Evolutionary conservation across 2,329 filamentous ascomycete genomes (phyloP), one percentile per base, ranked within the genome.

Genomic region (Penicillium glabrum): DNA sequence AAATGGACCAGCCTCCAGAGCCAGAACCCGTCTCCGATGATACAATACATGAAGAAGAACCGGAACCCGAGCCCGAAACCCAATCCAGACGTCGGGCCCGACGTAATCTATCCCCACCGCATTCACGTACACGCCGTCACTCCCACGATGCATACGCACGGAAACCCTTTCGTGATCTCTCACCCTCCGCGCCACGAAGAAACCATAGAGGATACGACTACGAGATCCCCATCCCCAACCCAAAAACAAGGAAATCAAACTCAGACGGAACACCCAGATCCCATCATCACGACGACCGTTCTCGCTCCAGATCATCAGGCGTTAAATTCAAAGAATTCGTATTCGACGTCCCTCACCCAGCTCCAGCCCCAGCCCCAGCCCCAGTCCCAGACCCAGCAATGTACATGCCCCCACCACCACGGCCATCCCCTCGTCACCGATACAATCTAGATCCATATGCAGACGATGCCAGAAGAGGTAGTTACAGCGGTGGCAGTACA

Each of bases 91-190:
- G 62, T 44, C 61, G 63, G 23, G 53, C 60, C 19, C 57, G 47
- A 16, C 63, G 60, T 4, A 64, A 72, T 51, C 55, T 75, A 1
- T 72, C 70, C 1, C 63, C 63, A 5, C 57, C 62, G 4, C 35
- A 61, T 14, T 57, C 61, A 19, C 61, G 67, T 23, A 61, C 67
- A 5, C 69, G 73, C 24, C 70, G 72, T 5, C 73, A 74, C 59
- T 75, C 71, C 3, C 74, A 76, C 45, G 74, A 76, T 46, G 66
- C 71, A 7, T 74, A 73, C 46, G 65, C 58, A 3, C 67, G 70
- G 21, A 66, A 63, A 58, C 69, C 69, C 2, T 59, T 62, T 14
- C 63, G 67, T 41, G 69, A 73, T 10, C 50, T 67, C 3, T 73
- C 71, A 0, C 66, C 72, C 6, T 29, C 56, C 27, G 57, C 56